Percentiles rank a stretch among this genome's conserved stretches.
phyloP scores from a whole-genome alignment of 164 flowering plant genomes.

The Umbellularia californica region DNA sequence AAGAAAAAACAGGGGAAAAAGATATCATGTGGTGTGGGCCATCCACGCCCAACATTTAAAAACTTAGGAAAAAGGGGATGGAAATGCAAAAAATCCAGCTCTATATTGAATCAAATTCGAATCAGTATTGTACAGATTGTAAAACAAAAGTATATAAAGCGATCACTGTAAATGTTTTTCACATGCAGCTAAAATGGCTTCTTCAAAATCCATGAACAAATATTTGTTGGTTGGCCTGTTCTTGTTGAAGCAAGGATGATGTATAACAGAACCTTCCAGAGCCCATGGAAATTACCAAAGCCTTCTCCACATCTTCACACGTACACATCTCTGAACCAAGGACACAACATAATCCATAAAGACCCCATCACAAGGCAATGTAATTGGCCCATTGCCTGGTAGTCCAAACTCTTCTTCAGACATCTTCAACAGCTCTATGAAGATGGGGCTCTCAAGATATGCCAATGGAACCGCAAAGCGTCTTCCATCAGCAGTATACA shows the following conservation, averaged over 20 bases:
- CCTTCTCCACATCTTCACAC: slow-evolving; percentile 1
- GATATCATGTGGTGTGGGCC: no score
- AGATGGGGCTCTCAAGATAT: not conserved
- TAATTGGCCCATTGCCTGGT: not conserved
- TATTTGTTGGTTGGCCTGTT: not conserved
- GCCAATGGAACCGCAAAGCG: slow-evolving; percentile 1
- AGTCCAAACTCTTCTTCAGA: slow-evolving; percentile 10
- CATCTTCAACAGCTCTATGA: slow-evolving; percentile 4
- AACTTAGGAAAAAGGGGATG: no score
- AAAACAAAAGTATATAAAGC: no score
- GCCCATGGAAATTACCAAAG: not conserved
- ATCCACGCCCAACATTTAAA: no score
- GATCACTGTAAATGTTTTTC: no score
- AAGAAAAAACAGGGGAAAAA: no score
- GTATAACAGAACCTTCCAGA: not conserved
- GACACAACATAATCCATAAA: slow-evolving; percentile 11
- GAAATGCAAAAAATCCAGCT: no score
- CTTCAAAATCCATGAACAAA: not conserved
- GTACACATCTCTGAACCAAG: not conserved
- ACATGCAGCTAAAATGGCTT: not conserved
- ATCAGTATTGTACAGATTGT: no score
- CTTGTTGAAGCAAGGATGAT: not conserved
- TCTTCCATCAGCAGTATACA: slow-evolving; percentile 1
- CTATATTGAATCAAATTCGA: no score
- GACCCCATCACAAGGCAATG: slow-evolving; percentile 1